Evolutionary conservation across 2,329 filamentous ascomycete species (phyloP).

Genomic region (Xylaria sp.): DNA sequence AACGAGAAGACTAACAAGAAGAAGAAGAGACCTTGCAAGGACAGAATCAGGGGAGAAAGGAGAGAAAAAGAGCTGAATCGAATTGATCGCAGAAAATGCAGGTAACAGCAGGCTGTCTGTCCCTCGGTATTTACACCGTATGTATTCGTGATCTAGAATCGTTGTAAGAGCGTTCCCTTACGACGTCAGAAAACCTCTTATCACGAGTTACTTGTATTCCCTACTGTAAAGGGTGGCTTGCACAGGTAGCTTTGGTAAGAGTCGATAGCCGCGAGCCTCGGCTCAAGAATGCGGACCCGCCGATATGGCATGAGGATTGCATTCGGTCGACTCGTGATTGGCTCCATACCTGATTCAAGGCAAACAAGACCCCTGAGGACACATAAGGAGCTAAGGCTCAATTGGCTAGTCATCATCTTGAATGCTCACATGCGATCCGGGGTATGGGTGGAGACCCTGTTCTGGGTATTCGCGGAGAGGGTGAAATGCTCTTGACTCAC

Average conservation of each 20-base stretch:
- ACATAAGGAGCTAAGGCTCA: neutral
- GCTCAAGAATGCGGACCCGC: constrained; percentile 16
- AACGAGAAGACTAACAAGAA: constrained; percentile 3
- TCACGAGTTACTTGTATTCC: constrained; percentile 5
- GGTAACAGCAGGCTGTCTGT: neutral
- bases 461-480: too few species aligned
- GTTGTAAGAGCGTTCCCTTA: constrained; percentile 11
- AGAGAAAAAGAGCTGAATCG: neutral
- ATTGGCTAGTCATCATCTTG: constrained; percentile 18
- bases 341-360: constrained; percentile 4
- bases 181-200: constrained; percentile 22
- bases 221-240: neutral
- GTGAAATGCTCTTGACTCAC: too few species aligned
- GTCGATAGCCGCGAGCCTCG: constrained; percentile 26
- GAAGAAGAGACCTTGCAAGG: constrained; percentile 11
- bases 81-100: neutral
- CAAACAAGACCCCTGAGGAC: neutral
- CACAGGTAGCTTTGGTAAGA: constrained; percentile 24
- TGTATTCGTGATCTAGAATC: constrained; percentile 22
- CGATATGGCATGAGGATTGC: constrained; percentile 14
- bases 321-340: constrained; percentile 30
- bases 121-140: constrained; percentile 11
- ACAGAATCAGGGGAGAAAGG: neutral
- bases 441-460: constrained; percentile 16
- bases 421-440: constrained; percentile 28